Percentiles rank a stretch among this genome's conserved stretches.
Conservation (phyloP, 2,329 filamentous ascomycete species). For the Alternaria rosae region DNA sequence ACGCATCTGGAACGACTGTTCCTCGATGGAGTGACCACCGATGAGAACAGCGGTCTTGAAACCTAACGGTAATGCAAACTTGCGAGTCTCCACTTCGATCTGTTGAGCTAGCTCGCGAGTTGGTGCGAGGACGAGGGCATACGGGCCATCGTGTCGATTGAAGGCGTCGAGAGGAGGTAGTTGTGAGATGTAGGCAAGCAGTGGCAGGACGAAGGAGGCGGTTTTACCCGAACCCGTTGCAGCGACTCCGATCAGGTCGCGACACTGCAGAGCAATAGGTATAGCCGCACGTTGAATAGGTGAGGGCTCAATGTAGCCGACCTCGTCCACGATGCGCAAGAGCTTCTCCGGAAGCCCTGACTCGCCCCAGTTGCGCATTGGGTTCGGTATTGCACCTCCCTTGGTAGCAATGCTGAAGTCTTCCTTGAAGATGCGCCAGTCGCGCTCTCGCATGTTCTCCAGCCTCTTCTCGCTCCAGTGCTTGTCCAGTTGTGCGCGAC, state of each 20-base stretch:
- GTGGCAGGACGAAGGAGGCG: slow-evolving; percentile 88
- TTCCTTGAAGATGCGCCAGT: slow-evolving; percentile 99
- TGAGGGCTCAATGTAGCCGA: slow-evolving; percentile 91
- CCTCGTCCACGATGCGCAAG: slow-evolving; percentile 80
- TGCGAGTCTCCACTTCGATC: slow-evolving; percentile 91
- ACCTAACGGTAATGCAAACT: slow-evolving; percentile 88
- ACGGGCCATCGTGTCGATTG: slow-evolving; percentile 93
- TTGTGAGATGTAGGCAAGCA: slow-evolving; percentile 93
- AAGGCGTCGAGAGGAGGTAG: slow-evolving; percentile 82
- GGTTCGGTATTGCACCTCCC: slow-evolving; percentile 89
- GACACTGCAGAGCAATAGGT: slow-evolving; percentile 88
- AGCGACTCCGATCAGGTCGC: slow-evolving; percentile 97
- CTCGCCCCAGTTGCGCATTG: slow-evolving; percentile 94
- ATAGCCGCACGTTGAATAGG: slow-evolving; percentile 94
- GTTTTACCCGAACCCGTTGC: slow-evolving; percentile 99
- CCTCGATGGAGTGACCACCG: slow-evolving; percentile 94
- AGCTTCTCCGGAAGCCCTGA: slow-evolving; percentile 79
- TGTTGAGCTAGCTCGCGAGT: slow-evolving; percentile 98
- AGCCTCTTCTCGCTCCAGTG: slow-evolving; percentile 96
- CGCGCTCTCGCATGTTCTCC: slow-evolving; percentile 92
- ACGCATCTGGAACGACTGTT: slow-evolving; percentile 87
- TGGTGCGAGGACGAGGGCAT: slow-evolving; percentile 94
- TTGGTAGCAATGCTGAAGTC: slow-evolving; percentile 97
- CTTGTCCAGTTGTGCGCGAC: slow-evolving; percentile 79
- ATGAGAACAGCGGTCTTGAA: slow-evolving; percentile 97